Evolutionary conservation across 148 eudicot species (phyloP).

Genomic region (Vaccinium myrtillus): DNA sequence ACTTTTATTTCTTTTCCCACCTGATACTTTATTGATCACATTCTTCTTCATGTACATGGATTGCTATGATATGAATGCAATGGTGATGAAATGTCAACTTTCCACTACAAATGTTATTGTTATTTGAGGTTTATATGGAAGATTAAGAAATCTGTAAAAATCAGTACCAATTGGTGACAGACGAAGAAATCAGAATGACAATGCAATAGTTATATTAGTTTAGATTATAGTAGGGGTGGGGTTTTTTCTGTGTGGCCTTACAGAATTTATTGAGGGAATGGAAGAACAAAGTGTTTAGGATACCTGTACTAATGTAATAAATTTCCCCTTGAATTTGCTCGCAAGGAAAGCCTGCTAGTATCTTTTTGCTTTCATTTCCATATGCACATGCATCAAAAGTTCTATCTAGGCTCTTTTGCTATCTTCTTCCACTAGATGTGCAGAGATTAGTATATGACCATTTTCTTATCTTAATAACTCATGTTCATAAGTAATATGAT

Average conservation of each 20-base stretch:
- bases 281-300: not conserved
- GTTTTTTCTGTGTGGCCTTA: not conserved
- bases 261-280: too few species aligned
- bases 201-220: not conserved
- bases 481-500: not conserved
- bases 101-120: not conserved
- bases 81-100: not conserved
- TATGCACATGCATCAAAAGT: not conserved
- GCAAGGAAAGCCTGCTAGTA: not conserved
- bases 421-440: not conserved
- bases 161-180: not conserved
- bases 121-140: not conserved
- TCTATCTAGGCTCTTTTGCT: not conserved
- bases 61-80: not conserved
- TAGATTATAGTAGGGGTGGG: not conserved
- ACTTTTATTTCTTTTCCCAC: constrained; percentile 9
- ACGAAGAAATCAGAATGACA: not conserved
- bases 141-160: constrained; percentile 3
- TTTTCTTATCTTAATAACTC: not conserved
- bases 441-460: not conserved
- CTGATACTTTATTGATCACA: not conserved
- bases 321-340: constrained; percentile 1
- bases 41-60: constrained; percentile 8
- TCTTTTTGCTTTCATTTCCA: not conserved
- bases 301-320: not conserved